These are phyloP conservation scores for Bretschneidera sinensis DNA, from an alignment of 345 rosid species.

Conservation along the genomic window DNA sequence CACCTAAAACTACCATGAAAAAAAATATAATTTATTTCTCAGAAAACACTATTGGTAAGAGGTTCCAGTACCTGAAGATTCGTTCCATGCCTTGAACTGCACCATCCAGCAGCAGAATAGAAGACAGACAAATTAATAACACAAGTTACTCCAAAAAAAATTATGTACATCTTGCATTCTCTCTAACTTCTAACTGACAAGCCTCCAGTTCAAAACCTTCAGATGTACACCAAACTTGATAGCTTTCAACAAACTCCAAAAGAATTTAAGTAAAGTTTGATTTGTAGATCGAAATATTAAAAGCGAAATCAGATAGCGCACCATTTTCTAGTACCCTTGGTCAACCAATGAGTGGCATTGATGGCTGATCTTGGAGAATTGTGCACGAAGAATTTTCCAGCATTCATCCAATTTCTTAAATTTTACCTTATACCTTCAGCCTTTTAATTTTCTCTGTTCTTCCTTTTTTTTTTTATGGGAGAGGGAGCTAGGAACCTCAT, in stretches of 20 bases:
- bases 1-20: background rate
- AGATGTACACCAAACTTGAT: slow-evolving; percentile 1
- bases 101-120: slow-evolving; percentile 10
- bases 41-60: background rate
- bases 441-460: background rate
- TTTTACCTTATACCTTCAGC: background rate
- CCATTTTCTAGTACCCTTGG: slow-evolving; percentile 5
- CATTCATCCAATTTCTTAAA: slow-evolving; percentile 6
- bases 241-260: background rate
- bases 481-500: background rate
- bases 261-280: background rate
- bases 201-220: slow-evolving; percentile 9
- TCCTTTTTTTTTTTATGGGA: background rate
- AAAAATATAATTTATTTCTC: too few species aligned
- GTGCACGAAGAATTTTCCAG: slow-evolving; percentile 6
- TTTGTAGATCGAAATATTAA: background rate
- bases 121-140: slow-evolving; percentile 5
- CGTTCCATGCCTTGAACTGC: slow-evolving; percentile 15
- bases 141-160: slow-evolving; percentile 2
- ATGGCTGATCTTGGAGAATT: slow-evolving; percentile 13
- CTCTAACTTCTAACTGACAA: slow-evolving; percentile 4
- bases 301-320: background rate
- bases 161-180: background rate
- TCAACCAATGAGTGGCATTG: background rate
- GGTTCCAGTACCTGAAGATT: slow-evolving; percentile 26